These are phyloP conservation scores for Plectosphaerella cucumerina DNA, from an alignment of 2,329 filamentous ascomycete species.

Conservation along the genomic window DNA sequence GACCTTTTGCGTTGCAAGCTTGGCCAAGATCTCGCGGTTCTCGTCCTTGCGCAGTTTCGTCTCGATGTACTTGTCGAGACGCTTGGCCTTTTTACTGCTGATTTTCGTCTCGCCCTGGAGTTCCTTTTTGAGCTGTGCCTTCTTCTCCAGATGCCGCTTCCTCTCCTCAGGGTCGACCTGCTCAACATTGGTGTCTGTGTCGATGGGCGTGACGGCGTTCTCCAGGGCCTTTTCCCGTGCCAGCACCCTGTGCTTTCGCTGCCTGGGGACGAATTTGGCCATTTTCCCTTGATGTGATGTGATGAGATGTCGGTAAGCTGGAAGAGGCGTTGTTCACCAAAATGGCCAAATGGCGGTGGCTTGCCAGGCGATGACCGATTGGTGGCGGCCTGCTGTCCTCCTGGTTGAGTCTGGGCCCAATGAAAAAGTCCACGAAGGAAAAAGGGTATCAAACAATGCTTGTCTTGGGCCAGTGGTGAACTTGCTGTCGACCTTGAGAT, in stretches of 20 bases:
- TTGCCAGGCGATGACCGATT: too few relatives aligned
- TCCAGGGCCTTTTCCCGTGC: conserved; percentile 54
- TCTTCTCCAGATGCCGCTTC: conserved; percentile 49
- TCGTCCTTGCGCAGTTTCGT: conserved; percentile 94
- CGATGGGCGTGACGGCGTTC: conserved; percentile 32
- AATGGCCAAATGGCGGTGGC: too few relatives aligned
- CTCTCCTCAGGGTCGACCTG: conserved; percentile 45
- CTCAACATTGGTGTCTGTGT: conserved; percentile 49
- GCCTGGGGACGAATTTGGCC: conserved; percentile 57
- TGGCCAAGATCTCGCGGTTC: conserved; percentile 76
- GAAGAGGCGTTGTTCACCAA: background rate
- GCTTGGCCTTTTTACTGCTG: conserved; percentile 62
- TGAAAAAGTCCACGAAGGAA: conserved; percentile 1
- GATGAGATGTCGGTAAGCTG: background rate
- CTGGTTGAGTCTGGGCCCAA: background rate
- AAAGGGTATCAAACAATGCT: background rate
- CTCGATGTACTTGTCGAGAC: conserved; percentile 69
- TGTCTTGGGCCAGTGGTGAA: too few relatives aligned
- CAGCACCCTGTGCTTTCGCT: conserved; percentile 65
- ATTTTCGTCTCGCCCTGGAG: conserved; percentile 51
- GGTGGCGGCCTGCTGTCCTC: too few relatives aligned
- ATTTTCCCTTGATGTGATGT: conserved; percentile 25
- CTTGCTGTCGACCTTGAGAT: background rate
- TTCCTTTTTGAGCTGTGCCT: conserved; percentile 50
- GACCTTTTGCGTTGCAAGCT: conserved; percentile 72